Evolutionary conservation across 2,329 filamentous ascomycete genomes (phyloP), one percentile per base, ranked within the genome.

Genomic region (Aspergillus unguis): DNA sequence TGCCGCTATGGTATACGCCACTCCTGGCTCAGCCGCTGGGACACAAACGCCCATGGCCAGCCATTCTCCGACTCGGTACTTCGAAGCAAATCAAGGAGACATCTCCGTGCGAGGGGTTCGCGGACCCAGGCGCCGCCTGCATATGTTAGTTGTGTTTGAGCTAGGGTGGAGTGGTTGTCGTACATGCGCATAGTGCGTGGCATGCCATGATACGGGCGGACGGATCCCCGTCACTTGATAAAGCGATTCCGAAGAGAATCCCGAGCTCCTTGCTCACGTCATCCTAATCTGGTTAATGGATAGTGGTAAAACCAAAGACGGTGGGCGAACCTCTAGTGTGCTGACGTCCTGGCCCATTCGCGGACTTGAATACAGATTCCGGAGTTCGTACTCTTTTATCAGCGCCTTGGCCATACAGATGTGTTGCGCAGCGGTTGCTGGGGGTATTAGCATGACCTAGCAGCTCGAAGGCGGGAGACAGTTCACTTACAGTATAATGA

Each of bases 171-270:
- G 29, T 28, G 33, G 33, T 8, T 9, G 11, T 54, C 65, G 44
- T 57, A 68, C 67, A 70, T 29, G 64, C 66, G 58, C 62, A 65
- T 4, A 70, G 56, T 11, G 65, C 65, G 45, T 70, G 65, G 41
- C 67, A 67, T 28, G 67, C 67, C 58, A 68, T 68, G 27, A 67
- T 63, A 28, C 65, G 65, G 25, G 67, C 50, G 1, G 66, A 62
- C n/a, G 65, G 65, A 27, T 69, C 66, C 36, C 69, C 65, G 26
- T 70, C 67, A 3, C 61, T 61, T 3, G 67, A 69, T 2, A 67
- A 56, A 10, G 65, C 66, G 31, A 70, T 69, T 31, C 67, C 67
- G 29, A 69, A 69, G 8, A 70, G 55, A 31, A 65, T 62, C 17
- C 61, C 58, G 1, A 70, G 56, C n/a, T 65, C 68, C 28, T 62